Evolutionary conservation across 2,329 filamentous ascomycete species (phyloP).

Genomic region (Epicoccum sorghinum): DNA sequence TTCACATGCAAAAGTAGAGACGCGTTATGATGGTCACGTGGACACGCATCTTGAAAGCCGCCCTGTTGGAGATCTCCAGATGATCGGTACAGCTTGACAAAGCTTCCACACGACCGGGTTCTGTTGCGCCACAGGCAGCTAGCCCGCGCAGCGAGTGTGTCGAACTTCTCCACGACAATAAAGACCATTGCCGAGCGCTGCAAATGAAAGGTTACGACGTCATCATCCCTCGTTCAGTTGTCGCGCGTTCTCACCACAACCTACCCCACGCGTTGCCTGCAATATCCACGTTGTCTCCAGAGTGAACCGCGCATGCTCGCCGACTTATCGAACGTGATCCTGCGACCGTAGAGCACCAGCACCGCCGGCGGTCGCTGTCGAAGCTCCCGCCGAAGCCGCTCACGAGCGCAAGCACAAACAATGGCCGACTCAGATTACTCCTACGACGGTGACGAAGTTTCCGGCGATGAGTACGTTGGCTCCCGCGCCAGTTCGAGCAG

Average conservation of each 20-base stretch:
- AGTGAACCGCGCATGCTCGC: not conserved
- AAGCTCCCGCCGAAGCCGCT: not conserved
- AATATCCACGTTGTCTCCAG: not conserved
- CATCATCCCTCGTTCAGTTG: conserved; percentile 7
- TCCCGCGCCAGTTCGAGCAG: conserved; percentile 39
- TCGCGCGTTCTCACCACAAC: conserved; percentile 4
- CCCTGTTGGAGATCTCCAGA: conserved; percentile 3
- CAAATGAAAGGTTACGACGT: conserved; percentile 12
- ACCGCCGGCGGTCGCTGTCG: conserved; percentile 7
- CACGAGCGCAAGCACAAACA: conserved; percentile 6
- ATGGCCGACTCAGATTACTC: conserved; percentile 80
- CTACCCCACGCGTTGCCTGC: not conserved
- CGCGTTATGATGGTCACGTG: conserved; percentile 31
- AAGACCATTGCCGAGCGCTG: not conserved
- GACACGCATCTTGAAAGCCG: conserved; percentile 6
- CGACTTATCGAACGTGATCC: not conserved
- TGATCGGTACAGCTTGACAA: conserved; percentile 14
- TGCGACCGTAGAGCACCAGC: not conserved
- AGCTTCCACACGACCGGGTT: conserved; percentile 4
- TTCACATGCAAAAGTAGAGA: conserved; percentile 27
- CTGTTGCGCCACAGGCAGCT: not conserved
- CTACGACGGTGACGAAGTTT: conserved; percentile 65
- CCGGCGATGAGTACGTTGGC: conserved; percentile 67
- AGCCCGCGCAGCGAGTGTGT: not conserved
- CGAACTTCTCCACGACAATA: too few species aligned